Percentiles rank a stretch among this genome's conserved stretches.
Evolutionary conservation across 2,329 filamentous ascomycete genomes (phyloP).

Genomic region (Phaeosphaeria sp.): DNA sequence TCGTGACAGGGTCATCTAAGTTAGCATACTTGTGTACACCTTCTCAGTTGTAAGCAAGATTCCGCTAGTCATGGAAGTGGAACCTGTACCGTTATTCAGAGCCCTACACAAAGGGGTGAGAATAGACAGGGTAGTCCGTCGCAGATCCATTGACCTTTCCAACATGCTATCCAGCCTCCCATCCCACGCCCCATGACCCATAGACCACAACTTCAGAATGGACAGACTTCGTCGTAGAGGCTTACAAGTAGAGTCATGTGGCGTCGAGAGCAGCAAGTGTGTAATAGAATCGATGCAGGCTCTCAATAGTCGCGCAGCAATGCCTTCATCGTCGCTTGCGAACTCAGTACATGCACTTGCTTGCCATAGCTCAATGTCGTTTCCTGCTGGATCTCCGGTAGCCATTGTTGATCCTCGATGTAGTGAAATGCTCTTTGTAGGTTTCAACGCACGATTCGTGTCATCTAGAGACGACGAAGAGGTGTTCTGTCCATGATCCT

Average conservation of each 20-base stretch:
- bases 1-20: background rate
- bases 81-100: constrained; percentile 12
- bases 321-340: constrained; percentile 6
- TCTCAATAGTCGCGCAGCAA: constrained; percentile 9
- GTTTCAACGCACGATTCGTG: background rate
- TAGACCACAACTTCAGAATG: constrained; percentile 23
- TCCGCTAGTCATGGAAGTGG: background rate
- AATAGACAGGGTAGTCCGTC: constrained; percentile 15
- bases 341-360: background rate
- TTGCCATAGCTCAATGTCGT: constrained; percentile 9
- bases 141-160: constrained; percentile 20
- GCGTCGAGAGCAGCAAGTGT: background rate
- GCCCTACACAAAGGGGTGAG: constrained; percentile 16
- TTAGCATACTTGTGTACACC: constrained; percentile 6
- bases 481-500: background rate
- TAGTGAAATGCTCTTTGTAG: background rate
- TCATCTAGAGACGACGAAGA: background rate
- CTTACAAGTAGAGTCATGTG: background rate
- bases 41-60: constrained; percentile 5
- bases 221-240: constrained; percentile 14
- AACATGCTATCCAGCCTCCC: constrained; percentile 21
- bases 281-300: constrained; percentile 9
- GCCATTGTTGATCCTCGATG: background rate
- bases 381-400: background rate
- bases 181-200: constrained; percentile 15